These are phyloP conservation scores for Urostyla sp. DNA, from an alignment of 73 alveolate genomes.

Conservation along the genomic window DNA sequence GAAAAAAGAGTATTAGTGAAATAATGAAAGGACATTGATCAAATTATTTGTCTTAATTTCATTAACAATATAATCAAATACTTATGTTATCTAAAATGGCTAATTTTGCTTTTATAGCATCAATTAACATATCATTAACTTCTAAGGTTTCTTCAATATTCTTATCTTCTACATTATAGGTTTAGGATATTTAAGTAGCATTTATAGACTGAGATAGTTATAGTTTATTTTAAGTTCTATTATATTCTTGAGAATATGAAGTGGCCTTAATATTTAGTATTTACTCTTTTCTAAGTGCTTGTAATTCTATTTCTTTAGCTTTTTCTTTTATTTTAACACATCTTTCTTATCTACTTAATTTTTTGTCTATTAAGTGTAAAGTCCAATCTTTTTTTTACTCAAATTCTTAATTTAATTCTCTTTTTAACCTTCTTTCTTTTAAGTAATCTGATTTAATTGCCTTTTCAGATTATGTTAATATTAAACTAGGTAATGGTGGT, in stretches of 20 bases:
- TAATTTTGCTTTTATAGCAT: conserved; percentile 67
- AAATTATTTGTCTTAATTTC: background rate
- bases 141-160: conserved; percentile 69
- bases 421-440: conserved; percentile 41
- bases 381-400: conserved; percentile 21
- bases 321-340: conserved; percentile 42
- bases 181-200: too few relatives aligned
- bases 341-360: conserved; percentile 28
- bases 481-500: conserved; percentile 36
- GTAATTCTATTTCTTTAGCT: conserved; percentile 60
- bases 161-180: conserved; percentile 4
- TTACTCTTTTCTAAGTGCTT: conserved; percentile 44
- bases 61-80: background rate
- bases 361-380: background rate
- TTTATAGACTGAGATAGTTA: too few relatives aligned
- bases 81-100: conserved; percentile 61
- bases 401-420: conserved; percentile 32
- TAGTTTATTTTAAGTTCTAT: too few relatives aligned
- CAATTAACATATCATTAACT: conserved; percentile 68
- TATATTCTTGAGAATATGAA: background rate
- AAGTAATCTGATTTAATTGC: conserved; percentile 31
- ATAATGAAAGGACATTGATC: conserved; percentile 19
- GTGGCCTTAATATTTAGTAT: conserved; percentile 31
- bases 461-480: background rate
- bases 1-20: background rate